Conservation (phyloP, 1,284 basidiomycete species). For the Inonotus obliquus region DNA sequence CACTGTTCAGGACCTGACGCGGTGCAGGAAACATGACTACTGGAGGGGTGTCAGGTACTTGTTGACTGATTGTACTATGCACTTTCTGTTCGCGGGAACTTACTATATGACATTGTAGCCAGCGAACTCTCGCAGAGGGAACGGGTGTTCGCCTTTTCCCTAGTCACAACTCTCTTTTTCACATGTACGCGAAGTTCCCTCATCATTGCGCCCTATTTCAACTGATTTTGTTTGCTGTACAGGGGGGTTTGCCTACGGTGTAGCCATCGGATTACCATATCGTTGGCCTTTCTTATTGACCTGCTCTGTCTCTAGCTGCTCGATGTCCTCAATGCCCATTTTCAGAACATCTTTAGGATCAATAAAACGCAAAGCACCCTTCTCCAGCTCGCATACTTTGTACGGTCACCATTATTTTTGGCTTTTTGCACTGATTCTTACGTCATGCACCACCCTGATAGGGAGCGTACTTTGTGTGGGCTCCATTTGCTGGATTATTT, state of each 20-base stretch:
- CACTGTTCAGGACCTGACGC: not conserved
- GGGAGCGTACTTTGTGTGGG: slow-evolving; percentile 67
- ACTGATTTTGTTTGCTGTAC: not conserved
- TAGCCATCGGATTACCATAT: slow-evolving; percentile 23
- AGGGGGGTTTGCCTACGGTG: slow-evolving; percentile 74
- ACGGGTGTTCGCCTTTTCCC: slow-evolving; percentile 58
- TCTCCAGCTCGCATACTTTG: slow-evolving; percentile 84
- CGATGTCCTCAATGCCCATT: slow-evolving; percentile 82
- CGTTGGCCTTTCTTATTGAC: slow-evolving; percentile 2
- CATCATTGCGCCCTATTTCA: not conserved
- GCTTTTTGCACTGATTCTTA: not conserved
- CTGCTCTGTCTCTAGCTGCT: slow-evolving; percentile 50
- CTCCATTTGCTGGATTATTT: slow-evolving; percentile 54
- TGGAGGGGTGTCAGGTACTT: slow-evolving; percentile 7
- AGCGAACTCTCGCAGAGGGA: slow-evolving; percentile 41
- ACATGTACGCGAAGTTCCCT: slow-evolving; percentile 49
- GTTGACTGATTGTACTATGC: not conserved
- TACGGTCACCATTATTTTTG: slow-evolving; percentile 20
- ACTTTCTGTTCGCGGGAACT: not conserved
- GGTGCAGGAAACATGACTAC: slow-evolving; percentile 3
- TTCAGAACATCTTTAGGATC: slow-evolving; percentile 69
- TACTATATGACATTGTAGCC: slow-evolving; percentile 29
- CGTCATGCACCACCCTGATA: slow-evolving; percentile 19
- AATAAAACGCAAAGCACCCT: slow-evolving; percentile 77
- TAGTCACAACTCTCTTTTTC: slow-evolving; percentile 80